Evolutionary conservation across 495 filamentous ascomycete genomes (phyloP).

Genomic region (Hyaloscypha variabilis): DNA sequence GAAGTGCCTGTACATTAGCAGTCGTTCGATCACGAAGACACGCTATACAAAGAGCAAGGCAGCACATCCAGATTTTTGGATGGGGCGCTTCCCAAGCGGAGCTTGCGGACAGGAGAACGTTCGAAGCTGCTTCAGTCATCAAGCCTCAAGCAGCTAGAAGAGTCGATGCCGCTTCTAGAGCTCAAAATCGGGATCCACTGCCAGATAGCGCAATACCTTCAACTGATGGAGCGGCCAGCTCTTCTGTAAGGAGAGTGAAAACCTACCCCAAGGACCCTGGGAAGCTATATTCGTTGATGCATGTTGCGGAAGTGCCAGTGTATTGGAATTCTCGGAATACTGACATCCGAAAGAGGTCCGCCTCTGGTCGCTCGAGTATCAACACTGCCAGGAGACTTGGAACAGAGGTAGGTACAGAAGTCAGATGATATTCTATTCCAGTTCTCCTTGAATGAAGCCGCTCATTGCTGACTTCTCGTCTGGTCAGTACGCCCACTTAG

Average conservation of each 20-base stretch:
- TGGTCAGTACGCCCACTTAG: constrained; percentile 5
- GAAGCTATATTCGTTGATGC: constrained; percentile 22
- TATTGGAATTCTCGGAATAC: constrained; percentile 14
- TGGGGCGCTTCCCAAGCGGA: constrained; percentile 13
- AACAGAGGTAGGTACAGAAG: not conserved
- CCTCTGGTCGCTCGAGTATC: constrained; percentile 1
- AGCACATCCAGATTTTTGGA: constrained; percentile 20
- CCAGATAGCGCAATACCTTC: constrained; percentile 7
- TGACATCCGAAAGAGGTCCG: constrained; percentile 2
- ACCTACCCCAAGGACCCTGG: not conserved
- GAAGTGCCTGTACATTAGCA: constrained; percentile 13
- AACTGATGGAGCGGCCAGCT: constrained; percentile 19
- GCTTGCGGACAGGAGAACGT: constrained; percentile 8
- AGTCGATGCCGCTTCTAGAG: not conserved
- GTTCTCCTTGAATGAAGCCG: not conserved
- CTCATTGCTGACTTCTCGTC: not conserved
- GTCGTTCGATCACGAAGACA: constrained; percentile 9
- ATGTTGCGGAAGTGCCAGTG: constrained; percentile 22
- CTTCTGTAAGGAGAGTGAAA: not conserved
- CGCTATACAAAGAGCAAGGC: constrained; percentile 5
- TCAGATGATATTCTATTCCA: not conserved
- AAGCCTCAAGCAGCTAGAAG: not conserved
- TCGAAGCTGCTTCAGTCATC: not conserved
- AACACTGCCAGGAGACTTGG: not conserved
- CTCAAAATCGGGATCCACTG: not conserved